Evolutionary conservation across 1,284 basidiomycete species (phyloP).

Genomic region (Ustilago cynodontis): DNA sequence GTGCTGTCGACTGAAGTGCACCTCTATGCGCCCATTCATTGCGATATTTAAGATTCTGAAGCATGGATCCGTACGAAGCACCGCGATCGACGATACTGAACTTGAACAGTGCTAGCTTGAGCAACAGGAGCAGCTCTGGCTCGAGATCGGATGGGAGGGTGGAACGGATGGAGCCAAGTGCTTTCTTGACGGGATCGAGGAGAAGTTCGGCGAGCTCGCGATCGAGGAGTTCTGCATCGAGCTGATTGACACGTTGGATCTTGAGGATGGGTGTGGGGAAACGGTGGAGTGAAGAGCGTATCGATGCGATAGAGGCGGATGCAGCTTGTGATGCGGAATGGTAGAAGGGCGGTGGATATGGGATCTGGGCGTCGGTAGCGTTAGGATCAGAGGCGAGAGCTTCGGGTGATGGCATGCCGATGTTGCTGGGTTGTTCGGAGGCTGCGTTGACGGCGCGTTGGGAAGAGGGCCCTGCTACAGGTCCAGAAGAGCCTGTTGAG

Average conservation of each 20-base stretch:
- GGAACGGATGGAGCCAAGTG: conserved; percentile 75
- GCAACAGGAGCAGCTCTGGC: conserved; percentile 82
- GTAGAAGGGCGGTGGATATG: conserved; percentile 56
- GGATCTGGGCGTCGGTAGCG: conserved; percentile 41
- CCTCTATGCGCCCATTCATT: conserved; percentile 67
- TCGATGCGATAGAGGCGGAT: conserved; percentile 40
- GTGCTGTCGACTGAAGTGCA: conserved; percentile 54
- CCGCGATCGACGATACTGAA: conserved; percentile 84
- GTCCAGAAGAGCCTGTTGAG: conserved; percentile 8
- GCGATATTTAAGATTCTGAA: conserved; percentile 81
- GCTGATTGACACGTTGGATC: conserved; percentile 80
- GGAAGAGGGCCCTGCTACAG: conserved; percentile 33
- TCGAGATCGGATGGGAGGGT: conserved; percentile 79
- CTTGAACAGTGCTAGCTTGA: conserved; percentile 84
- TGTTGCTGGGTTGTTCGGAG: not conserved
- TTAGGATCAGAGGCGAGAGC: conserved; percentile 30
- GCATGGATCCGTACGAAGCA: conserved; percentile 88
- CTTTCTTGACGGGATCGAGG: conserved; percentile 82
- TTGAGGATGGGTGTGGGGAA: conserved; percentile 65
- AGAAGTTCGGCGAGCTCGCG: conserved; percentile 86
- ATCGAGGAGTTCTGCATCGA: conserved; percentile 93
- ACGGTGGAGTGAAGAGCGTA: conserved; percentile 58
- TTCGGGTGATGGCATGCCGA: conserved; percentile 32
- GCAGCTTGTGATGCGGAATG: conserved; percentile 53
- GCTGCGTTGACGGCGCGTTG: not conserved